These are phyloP conservation scores for Glycine tomentella DNA, from an alignment of 306 rosid genomes.

Conservation along the genomic window DNA sequence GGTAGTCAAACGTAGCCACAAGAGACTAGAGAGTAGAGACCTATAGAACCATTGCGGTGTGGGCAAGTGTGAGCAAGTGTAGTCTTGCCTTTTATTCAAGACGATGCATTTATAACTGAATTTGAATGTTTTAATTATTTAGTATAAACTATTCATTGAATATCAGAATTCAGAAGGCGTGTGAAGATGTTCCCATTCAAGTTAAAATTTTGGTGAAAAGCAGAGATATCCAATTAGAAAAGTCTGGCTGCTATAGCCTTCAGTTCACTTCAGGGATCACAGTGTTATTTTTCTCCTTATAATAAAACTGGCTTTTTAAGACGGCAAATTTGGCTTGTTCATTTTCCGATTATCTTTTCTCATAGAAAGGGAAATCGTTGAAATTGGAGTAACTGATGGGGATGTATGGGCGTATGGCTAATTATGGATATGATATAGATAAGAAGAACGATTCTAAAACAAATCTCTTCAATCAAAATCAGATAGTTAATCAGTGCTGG, in stretches of 20 bases:
- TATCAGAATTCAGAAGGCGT: not conserved
- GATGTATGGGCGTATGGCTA: not conserved
- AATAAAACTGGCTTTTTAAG: not conserved
- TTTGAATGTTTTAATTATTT: not conserved
- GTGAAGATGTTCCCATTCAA: not conserved
- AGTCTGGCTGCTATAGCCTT: too few species aligned
- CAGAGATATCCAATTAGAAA: too few species aligned
- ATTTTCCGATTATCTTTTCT: not conserved
- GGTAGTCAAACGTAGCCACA: not conserved
- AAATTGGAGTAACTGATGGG: not conserved
- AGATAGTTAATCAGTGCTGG: not conserved
- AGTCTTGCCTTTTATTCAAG: not conserved
- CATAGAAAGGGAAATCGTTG: not conserved
- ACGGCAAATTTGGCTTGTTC: not conserved
- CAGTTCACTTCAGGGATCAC: too few species aligned
- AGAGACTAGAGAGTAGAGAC: not conserved
- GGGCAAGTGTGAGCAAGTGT: not conserved
- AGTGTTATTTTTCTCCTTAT: not conserved
- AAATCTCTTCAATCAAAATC: not conserved
- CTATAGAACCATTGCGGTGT: not conserved
- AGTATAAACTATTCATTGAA: too few species aligned
- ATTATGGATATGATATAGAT: not conserved
- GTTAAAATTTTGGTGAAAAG: not conserved
- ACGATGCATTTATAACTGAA: not conserved
- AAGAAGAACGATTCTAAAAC: not conserved